A percentile compares a stretch with the other conserved stretches of the same genome.
phyloP scores from a whole-genome alignment of 129 eudicot species.

The Flaveria linearis region DNA sequence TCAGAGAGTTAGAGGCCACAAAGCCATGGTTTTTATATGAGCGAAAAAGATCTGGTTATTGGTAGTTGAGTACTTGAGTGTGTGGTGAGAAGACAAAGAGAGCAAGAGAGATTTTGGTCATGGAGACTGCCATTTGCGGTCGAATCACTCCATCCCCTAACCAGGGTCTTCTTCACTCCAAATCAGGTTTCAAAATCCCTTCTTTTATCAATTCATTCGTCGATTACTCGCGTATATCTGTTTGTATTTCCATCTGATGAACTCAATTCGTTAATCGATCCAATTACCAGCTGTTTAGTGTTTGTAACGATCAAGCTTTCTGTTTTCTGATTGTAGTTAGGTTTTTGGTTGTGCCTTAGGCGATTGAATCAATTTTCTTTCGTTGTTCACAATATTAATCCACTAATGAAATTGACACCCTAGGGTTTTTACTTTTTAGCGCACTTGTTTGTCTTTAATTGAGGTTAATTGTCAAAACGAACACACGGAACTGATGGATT shows the following conservation, averaged over 20 bases:
- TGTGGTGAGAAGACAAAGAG: slow-evolving; percentile 32
- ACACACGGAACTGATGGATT: background rate
- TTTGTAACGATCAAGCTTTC: too few species aligned
- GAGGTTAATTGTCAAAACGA: slow-evolving; percentile 16
- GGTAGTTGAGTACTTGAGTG: slow-evolving; percentile 3
- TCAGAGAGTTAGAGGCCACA: too few species aligned
- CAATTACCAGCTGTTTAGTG: too few species aligned
- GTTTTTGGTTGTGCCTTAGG: background rate
- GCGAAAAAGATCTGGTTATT: too few species aligned
- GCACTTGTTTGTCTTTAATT: background rate
- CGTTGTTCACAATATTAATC: background rate
- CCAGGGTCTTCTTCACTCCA: slow-evolving; percentile 47
- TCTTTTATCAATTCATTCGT: background rate
- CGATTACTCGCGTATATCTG: slow-evolving; percentile 3
- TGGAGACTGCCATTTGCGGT: slow-evolving; percentile 67
- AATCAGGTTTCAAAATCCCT: background rate
- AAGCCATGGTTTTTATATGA: too few species aligned
- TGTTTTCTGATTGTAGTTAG: background rate
- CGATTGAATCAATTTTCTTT: background rate
- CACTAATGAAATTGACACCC: background rate
- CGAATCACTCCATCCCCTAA: slow-evolving; percentile 55
- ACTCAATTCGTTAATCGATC: background rate
- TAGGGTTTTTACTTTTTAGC: slow-evolving; percentile 24
- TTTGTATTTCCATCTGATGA: background rate
- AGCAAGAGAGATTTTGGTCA: slow-evolving; percentile 26